These are phyloP conservation scores for Meyerozyma carpophila DNA, from an alignment of 1,139 yeast genomes.

Conservation along the genomic window DNA sequence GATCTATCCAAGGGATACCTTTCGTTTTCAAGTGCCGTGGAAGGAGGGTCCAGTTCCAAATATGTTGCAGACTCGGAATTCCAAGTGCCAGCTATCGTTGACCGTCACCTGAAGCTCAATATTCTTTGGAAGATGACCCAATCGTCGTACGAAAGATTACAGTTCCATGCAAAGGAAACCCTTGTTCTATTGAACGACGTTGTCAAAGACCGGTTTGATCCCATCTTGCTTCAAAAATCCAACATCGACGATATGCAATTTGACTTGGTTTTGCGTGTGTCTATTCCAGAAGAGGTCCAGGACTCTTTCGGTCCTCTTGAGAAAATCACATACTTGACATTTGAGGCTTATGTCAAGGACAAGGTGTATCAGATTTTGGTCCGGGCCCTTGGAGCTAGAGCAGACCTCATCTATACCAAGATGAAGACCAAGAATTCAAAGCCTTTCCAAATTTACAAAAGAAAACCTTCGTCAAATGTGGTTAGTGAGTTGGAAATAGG, in stretches of 20 bases:
- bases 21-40: slow-evolving; percentile 57
- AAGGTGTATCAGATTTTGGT: slow-evolving; percentile 55
- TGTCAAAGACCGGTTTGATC: slow-evolving; percentile 77
- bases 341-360: slow-evolving; percentile 60
- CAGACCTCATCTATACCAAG: slow-evolving; percentile 38
- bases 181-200: slow-evolving; percentile 67
- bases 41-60: slow-evolving; percentile 41
- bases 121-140: slow-evolving; percentile 77
- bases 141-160: slow-evolving; percentile 58
- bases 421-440: slow-evolving; percentile 16
- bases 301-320: slow-evolving; percentile 64
- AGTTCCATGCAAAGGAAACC: slow-evolving; percentile 65
- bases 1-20: slow-evolving; percentile 64
- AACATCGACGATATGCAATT: slow-evolving; percentile 53
- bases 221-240: slow-evolving; percentile 69
- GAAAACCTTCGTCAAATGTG: slow-evolving; percentile 44
- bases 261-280: slow-evolving; percentile 56
- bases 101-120: slow-evolving; percentile 69
- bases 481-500: slow-evolving; percentile 45
- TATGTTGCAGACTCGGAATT: slow-evolving; percentile 56
- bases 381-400: slow-evolving; percentile 67
- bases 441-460: slow-evolving; percentile 48
- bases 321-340: slow-evolving; percentile 66
- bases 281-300: slow-evolving; percentile 31
- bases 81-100: slow-evolving; percentile 70